These are phyloP conservation scores for Leishmania tarentolae DNA, from an alignment of 208 protist species.

Conservation along the genomic window DNA sequence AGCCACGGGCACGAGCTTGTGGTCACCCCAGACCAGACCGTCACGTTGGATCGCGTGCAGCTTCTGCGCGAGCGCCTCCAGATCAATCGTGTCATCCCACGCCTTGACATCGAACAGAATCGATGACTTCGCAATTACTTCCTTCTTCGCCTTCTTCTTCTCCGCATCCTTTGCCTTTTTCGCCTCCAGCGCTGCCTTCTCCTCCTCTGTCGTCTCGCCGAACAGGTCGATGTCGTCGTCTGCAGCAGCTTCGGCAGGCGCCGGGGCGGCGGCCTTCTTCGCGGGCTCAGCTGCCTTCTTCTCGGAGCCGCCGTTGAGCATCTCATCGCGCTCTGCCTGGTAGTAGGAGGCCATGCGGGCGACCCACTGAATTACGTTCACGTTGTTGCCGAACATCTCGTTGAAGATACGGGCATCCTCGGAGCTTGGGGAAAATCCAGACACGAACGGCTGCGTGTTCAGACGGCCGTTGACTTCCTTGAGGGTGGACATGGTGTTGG, in stretches of 20 bases:
- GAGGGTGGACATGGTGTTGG: conserved; percentile 66
- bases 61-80: conserved; percentile 86
- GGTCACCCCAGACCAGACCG: conserved; percentile 92
- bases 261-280: conserved; percentile 36
- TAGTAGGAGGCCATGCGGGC: conserved; percentile 92
- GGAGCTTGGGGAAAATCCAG: conserved; percentile 75
- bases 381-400: conserved; percentile 86
- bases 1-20: conserved; percentile 91
- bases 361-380: conserved; percentile 83
- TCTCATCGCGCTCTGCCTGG: conserved; percentile 80
- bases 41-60: conserved; percentile 85
- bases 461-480: conserved; percentile 91
- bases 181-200: conserved; percentile 83
- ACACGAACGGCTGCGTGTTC: conserved; percentile 76
- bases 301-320: conserved; percentile 34
- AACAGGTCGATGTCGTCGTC: conserved; percentile 93
- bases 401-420: conserved; percentile 84
- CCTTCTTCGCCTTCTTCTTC: conserved; percentile 85
- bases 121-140: conserved; percentile 86
- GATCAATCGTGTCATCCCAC: conserved; percentile 92
- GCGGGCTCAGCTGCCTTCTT: conserved; percentile 33
- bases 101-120: conserved; percentile 94
- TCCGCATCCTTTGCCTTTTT: conserved; percentile 88
- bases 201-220: conserved; percentile 86
- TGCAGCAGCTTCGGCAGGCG: conserved; percentile 39